These are phyloP conservation scores for Chaetomiaceae sp. DNA, from an alignment of 2,329 filamentous ascomycete species.

Conservation along the genomic window DNA sequence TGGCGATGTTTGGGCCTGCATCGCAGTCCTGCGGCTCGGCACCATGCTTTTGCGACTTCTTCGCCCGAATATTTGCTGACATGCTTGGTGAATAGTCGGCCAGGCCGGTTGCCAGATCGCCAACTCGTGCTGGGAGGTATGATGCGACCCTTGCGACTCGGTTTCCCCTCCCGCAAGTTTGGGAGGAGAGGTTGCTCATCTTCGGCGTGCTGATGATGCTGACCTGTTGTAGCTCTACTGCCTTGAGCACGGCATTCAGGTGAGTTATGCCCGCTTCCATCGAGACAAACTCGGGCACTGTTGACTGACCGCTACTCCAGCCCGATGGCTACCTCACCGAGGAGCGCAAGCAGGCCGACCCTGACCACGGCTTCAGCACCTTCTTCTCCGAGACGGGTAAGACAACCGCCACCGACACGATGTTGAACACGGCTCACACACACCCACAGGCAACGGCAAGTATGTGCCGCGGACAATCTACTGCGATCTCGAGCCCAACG, in stretches of 20 bases:
- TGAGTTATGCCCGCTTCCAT: constrained; percentile 46
- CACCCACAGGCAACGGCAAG: constrained; percentile 79
- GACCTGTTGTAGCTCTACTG: constrained; percentile 77
- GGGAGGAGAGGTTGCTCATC: neutral
- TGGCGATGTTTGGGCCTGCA: constrained; percentile 12
- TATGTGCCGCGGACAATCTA: constrained; percentile 99
- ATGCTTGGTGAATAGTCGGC: constrained; percentile 64
- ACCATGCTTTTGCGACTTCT: neutral
- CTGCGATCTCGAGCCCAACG: constrained; percentile 99
- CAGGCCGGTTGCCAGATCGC: constrained; percentile 99
- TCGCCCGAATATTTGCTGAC: constrained; percentile 20
- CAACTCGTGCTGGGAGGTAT: constrained; percentile 99
- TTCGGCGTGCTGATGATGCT: constrained; percentile 8
- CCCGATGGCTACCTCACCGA: constrained; percentile 98
- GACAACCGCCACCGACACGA: constrained; percentile 10
- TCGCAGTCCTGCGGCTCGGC: constrained; percentile 2
- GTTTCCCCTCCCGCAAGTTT: constrained; percentile 5
- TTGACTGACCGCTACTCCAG: constrained; percentile 48
- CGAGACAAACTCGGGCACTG: neutral
- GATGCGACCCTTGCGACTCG: constrained; percentile 35
- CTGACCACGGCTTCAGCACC: constrained; percentile 98
- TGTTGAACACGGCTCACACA: neutral
- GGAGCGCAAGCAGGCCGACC: constrained; percentile 88
- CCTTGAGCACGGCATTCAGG: constrained; percentile 99
- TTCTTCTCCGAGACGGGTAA: constrained; percentile 99